These are phyloP conservation scores for Thoreauomyces humboldtii DNA, from an alignment of 192 early-diverging fungal species.

Conservation along the genomic window DNA sequence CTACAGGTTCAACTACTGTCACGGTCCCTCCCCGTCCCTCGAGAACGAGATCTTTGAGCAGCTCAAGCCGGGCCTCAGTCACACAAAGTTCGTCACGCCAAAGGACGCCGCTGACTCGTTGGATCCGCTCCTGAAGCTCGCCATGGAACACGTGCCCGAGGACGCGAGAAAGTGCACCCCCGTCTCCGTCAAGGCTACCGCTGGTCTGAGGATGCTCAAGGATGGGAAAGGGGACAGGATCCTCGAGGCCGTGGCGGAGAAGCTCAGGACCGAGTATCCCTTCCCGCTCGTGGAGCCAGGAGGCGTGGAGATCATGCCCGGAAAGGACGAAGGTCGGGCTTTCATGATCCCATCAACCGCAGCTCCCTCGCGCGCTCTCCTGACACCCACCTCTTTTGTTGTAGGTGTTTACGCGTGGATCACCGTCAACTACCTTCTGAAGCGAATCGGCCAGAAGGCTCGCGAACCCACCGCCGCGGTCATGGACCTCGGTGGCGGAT, in stretches of 20 bases:
- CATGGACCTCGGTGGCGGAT: slow-evolving; percentile 95
- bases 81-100: slow-evolving; percentile 60
- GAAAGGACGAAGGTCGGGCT: slow-evolving; percentile 82
- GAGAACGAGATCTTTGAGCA: slow-evolving; percentile 90
- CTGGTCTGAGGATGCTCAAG: slow-evolving; percentile 83
- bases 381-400: background rate
- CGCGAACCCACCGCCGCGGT: slow-evolving; percentile 74
- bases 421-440: slow-evolving; percentile 89
- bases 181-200: slow-evolving; percentile 93
- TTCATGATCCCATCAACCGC: background rate
- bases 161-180: slow-evolving; percentile 78
- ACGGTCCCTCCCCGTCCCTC: slow-evolving; percentile 65
- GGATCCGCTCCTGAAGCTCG: slow-evolving; percentile 72
- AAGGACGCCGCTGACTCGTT: slow-evolving; percentile 76
- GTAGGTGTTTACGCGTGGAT: slow-evolving; percentile 94
- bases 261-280: slow-evolving; percentile 71
- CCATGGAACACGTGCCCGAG: slow-evolving; percentile 70
- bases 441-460: slow-evolving; percentile 54
- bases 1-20: slow-evolving; percentile 95
- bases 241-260: slow-evolving; percentile 64
- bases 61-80: slow-evolving; percentile 80
- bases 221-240: slow-evolving; percentile 69
- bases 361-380: background rate
- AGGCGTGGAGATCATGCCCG: slow-evolving; percentile 90
- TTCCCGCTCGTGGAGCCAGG: slow-evolving; percentile 71